Percentiles rank a stretch among this genome's conserved stretches.
Conservation (phyloP, 192 early-diverging fungal genomes). For the Pilobolus umbonatus region DNA sequence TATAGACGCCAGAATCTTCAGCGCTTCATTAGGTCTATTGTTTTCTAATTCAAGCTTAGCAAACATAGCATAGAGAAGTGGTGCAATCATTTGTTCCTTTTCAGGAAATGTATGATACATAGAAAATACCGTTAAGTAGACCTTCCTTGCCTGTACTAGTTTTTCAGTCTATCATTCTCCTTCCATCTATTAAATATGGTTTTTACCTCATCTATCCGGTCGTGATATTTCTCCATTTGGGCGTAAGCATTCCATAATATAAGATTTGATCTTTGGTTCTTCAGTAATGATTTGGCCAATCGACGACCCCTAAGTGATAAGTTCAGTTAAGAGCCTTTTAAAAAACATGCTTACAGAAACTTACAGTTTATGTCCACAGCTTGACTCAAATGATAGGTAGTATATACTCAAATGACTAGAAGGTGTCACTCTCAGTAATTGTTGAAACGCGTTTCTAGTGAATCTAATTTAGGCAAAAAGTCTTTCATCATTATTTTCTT, state of each 20-base stretch:
- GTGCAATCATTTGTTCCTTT: slow-evolving; percentile 23
- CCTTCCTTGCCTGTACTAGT: slow-evolving; percentile 42
- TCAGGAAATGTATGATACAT: slow-evolving; percentile 35
- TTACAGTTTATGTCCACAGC: slow-evolving; percentile 30
- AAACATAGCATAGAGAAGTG: slow-evolving; percentile 43
- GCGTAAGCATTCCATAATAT: slow-evolving; percentile 54
- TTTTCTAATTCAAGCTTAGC: slow-evolving; percentile 51
- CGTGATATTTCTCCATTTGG: slow-evolving; percentile 42
- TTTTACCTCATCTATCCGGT: slow-evolving; percentile 41
- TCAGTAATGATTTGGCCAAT: slow-evolving; percentile 43
- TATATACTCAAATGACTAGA: slow-evolving; percentile 34
- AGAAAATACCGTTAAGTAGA: slow-evolving; percentile 40
- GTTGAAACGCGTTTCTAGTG: slow-evolving; percentile 44
- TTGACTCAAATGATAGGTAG: slow-evolving; percentile 41
- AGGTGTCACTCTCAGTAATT: slow-evolving; percentile 31
- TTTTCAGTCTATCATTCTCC: too few species aligned
- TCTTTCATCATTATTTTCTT: not conserved
- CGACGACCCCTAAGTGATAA: slow-evolving; percentile 35
- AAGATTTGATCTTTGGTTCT: slow-evolving; percentile 38
- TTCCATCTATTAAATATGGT: too few species aligned
- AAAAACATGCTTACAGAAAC: not conserved
- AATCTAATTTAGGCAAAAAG: not conserved
- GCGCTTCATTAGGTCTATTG: slow-evolving; percentile 35
- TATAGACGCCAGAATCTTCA: slow-evolving; percentile 40
- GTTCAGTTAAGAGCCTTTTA: too few species aligned